Evolutionary conservation across 176 grass and related monocot genomes (phyloP), one percentile per base, ranked within the genome.

Genomic region (Juncus inflexus): DNA sequence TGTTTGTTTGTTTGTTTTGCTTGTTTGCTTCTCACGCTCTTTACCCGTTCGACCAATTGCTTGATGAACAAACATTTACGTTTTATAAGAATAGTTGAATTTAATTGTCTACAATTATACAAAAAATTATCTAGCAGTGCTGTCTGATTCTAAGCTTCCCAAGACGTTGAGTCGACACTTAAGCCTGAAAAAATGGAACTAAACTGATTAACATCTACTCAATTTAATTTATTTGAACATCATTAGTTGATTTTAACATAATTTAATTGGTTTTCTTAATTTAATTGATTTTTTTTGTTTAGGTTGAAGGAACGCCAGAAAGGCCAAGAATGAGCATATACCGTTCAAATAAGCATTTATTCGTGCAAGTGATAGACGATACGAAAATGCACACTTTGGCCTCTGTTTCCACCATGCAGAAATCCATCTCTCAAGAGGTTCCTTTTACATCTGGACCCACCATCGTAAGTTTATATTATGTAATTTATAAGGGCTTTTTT

Each of bases 301-400:
- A 96, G 92, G 85, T 97, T 36, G 74, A 75, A 49, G 94, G 94
- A 67, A 91, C 80, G 7, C 81, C 83, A 0, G 94, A 91, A 67
- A 89, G 94, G 56, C 94, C 94, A 58, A 91, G 92, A 56, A 66
- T 97, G 60, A 79, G 81, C 0, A 42, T 97, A 62, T 91, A 79
- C 75, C 87, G 74, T 37, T 97, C 94, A 14, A 91, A 89, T 66
- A 91, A 91, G 56, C 94, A 97, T 84, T 61, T 97, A 19, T 88
- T 83, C 40, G 87, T 84, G 35, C 94, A 91, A 81, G 88, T 97
- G 49, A 97, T 97, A 12, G 94, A 97, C 0, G 88, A 97, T n/a
- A 83, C 83, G 57, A 92, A 97, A 61, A 86, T 83, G 67, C 90
- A 86, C 74, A 97, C 94, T 11, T 66, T 97, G 75, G 88, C 75